Base-by-base conservation (phyloP, 2,329 filamentous ascomycete species). In the Leptographium wingfieldii region DNA sequence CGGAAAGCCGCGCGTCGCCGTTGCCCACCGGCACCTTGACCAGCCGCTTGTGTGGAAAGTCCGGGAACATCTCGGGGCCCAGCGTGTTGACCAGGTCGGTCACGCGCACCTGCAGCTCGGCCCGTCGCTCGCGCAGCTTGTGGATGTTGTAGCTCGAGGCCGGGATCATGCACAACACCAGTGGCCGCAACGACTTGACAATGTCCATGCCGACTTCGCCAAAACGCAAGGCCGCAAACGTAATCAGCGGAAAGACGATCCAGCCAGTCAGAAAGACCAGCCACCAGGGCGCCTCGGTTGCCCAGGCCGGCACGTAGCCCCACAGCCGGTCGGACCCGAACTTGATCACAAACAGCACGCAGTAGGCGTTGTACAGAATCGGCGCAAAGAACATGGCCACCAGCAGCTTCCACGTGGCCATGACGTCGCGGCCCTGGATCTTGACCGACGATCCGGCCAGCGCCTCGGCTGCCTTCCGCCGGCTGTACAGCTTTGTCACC, bases 141-240 rank as follows among this genome's bases (percentile, higher is more conserved):
- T 89, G 82, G 56, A 99, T 83, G 61, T 87, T 90, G 74, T 92
- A 95, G 70, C 85, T 87, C 1, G 89, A 92, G 5, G 85, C 84
- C 1, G 94, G 94, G 67, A 88, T 87, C 68, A 97, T 80, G 65
- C 89, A 94, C 40, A 96, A 79, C 54, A 95, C 77, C 11, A 99
- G 81, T 6, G 94, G 94, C 11, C 90, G 84, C 19, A 99, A 80
- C 0, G 92, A 97, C 74, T 97, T 99, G 75, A 94, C 77, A 60
- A 99, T 96, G 69, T 99, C 94, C 91, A 99, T 96, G 58, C 92
- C 94, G n/a, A 95, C 87, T 74, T 99, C 94, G 55, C 94, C 94
- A 65, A 97, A 95, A 12, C 94, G 87, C 58, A 99, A 84, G 7
- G 94, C 90, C 5, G 91, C 92, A 71, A 95, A 96, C 0, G 92